These are phyloP conservation scores for Medicago lupulina DNA, from an alignment of 306 rosid species.

Conservation along the genomic window DNA sequence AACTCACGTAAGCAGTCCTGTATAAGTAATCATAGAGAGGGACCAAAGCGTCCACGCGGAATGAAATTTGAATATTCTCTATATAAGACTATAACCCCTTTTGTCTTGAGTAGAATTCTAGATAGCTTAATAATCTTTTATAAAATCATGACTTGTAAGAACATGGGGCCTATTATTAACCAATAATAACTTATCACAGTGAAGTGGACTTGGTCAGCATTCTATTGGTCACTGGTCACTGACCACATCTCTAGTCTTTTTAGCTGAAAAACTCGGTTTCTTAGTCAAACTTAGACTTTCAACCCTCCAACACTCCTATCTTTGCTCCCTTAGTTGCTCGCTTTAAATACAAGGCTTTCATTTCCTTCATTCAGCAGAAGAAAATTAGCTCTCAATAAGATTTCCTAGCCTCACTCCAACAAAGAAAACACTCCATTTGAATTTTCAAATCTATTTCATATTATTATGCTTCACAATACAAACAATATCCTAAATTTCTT, in stretches of 20 bases:
- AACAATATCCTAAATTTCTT: slow-evolving; percentile 30
- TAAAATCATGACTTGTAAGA: slow-evolving; percentile 40
- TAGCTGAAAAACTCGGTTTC: slow-evolving; percentile 74
- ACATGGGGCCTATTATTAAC: slow-evolving; percentile 14
- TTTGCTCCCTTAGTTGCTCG: slow-evolving; percentile 22
- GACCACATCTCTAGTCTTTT: slow-evolving; percentile 59
- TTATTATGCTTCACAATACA: slow-evolving; percentile 38
- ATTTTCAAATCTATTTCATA: slow-evolving; percentile 28
- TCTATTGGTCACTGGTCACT: slow-evolving; percentile 26
- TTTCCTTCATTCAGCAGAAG: slow-evolving; percentile 18
- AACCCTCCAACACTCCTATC: background rate
- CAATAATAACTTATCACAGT: slow-evolving; percentile 23
- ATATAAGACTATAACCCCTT: background rate
- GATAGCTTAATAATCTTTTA: slow-evolving; percentile 26
- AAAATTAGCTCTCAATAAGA: background rate
- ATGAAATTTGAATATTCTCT: slow-evolving; percentile 51
- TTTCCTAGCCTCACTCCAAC: slow-evolving; percentile 32
- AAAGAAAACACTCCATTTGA: background rate
- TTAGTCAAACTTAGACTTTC: slow-evolving; percentile 67
- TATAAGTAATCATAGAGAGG: slow-evolving; percentile 1
- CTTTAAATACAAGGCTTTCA: slow-evolving; percentile 45
- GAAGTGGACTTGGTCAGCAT: slow-evolving; percentile 60
- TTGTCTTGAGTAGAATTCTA: background rate
- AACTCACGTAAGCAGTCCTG: slow-evolving; percentile 35
- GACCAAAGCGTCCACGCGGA: slow-evolving; percentile 54